These are phyloP conservation scores for Sarocladium oryzae DNA, from an alignment of 2,329 filamentous ascomycete genomes.

Conservation along the genomic window DNA sequence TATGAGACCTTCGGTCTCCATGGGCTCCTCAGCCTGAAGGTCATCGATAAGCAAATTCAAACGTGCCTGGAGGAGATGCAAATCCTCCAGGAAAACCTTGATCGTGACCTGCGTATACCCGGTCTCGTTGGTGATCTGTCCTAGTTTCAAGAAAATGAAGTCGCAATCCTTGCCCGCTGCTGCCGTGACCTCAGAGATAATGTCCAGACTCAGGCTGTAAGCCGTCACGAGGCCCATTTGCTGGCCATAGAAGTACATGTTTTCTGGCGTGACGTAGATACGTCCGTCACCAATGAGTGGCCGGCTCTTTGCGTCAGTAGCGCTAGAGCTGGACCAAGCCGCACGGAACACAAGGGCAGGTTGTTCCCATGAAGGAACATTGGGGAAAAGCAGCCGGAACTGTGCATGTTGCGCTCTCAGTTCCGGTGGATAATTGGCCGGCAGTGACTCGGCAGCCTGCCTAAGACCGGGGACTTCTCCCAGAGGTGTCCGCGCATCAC, in stretches of 20 bases:
- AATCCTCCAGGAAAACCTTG: conserved; percentile 87
- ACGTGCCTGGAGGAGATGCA: conserved; percentile 73
- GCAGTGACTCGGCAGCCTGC: conserved; percentile 51
- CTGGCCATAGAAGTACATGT: conserved; percentile 95
- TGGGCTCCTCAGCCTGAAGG: conserved; percentile 63
- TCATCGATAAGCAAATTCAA: conserved; percentile 83
- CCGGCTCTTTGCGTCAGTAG: conserved; percentile 34
- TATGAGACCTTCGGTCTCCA: conserved; percentile 63
- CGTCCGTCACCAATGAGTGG: conserved; percentile 59
- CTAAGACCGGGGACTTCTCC: conserved; percentile 24
- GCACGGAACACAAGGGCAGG: conserved; percentile 88
- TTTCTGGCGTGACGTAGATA: conserved; percentile 78
- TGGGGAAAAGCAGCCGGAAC: conserved; percentile 85
- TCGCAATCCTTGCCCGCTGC: conserved; percentile 88
- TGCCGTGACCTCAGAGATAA: conserved; percentile 81
- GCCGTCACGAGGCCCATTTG: conserved; percentile 86
- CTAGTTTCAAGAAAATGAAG: conserved; percentile 77
- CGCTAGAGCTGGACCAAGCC: conserved; percentile 61
- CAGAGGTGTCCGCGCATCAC: conserved; percentile 22
- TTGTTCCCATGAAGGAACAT: conserved; percentile 69
- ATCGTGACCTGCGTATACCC: conserved; percentile 72
- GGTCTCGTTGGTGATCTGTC: conserved; percentile 54
- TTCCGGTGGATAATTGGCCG: conserved; percentile 70
- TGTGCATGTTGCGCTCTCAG: conserved; percentile 84
- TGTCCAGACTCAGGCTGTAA: conserved; percentile 66